Percentiles rank a stretch among this genome's conserved stretches.
Conservation (phyloP, 2,329 filamentous ascomycete species). For the Calonectria pauciramosa region DNA sequence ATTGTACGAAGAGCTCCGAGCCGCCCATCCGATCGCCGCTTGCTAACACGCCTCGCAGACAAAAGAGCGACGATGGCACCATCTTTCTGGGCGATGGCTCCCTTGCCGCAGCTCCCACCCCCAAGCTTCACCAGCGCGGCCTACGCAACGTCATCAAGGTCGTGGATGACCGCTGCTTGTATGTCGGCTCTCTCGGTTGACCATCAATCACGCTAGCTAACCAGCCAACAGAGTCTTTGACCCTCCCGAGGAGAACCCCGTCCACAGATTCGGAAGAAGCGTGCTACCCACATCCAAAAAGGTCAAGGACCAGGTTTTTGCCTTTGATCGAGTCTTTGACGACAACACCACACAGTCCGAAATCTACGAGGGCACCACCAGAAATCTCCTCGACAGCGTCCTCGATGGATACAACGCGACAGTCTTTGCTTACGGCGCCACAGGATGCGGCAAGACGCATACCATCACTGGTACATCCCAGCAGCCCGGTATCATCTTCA, state of each 20-base stretch:
- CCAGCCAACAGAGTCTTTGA: constrained; percentile 83
- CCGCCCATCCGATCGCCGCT: neutral
- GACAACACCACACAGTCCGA: constrained; percentile 93
- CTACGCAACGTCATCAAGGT: constrained; percentile 95
- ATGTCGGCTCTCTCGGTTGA: constrained; percentile 55
- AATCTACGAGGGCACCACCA: constrained; percentile 95
- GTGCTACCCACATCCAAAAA: constrained; percentile 88
- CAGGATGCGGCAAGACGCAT: constrained; percentile 98
- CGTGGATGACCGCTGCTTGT: constrained; percentile 96
- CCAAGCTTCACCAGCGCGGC: constrained; percentile 88
- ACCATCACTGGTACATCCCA: constrained; percentile 94
- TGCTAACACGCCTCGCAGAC: constrained; percentile 53
- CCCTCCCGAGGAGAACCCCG: constrained; percentile 92
- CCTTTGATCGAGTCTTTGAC: constrained; percentile 97
- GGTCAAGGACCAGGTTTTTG: constrained; percentile 97
- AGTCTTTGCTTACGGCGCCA: constrained; percentile 98
- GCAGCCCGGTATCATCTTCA: constrained; percentile 96
- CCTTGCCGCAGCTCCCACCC: constrained; percentile 86
- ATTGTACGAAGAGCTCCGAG: constrained; percentile 65
- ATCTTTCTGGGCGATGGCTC: constrained; percentile 98
- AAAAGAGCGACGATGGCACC: constrained; percentile 83
- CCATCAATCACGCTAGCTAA: neutral
- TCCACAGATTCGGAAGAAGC: constrained; percentile 87
- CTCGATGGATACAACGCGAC: constrained; percentile 99
- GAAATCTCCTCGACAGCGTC: constrained; percentile 90